Conservation (phyloP, 257 asterid species). For the Jaltomata sinuosa region DNA sequence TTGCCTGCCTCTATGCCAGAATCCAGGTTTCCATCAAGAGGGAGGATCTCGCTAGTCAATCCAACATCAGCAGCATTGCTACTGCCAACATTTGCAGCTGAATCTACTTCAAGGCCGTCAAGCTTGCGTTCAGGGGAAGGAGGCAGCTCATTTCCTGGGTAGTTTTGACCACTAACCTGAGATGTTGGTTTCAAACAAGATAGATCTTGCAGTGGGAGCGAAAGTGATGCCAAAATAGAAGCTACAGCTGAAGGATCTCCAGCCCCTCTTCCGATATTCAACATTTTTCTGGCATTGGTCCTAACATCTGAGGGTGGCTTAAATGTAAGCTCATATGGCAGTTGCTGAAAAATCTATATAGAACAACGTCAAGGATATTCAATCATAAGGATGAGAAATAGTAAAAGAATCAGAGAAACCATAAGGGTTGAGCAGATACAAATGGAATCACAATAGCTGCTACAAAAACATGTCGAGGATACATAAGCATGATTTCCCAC, state of each 20-base stretch:
- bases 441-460: background rate
- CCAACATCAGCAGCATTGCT: slow-evolving; percentile 45
- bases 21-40: slow-evolving; percentile 38
- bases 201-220: slow-evolving; percentile 49
- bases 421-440: background rate
- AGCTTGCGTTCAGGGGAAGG: slow-evolving; percentile 58
- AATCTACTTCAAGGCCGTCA: slow-evolving; percentile 63
- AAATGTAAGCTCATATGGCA: slow-evolving; percentile 34
- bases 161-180: slow-evolving; percentile 29
- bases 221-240: slow-evolving; percentile 81
- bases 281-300: slow-evolving; percentile 42
- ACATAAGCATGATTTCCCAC: slow-evolving; percentile 67
- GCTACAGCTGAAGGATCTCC: slow-evolving; percentile 87
- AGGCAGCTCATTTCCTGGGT: slow-evolving; percentile 27
- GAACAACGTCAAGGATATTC: slow-evolving; percentile 34
- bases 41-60: slow-evolving; percentile 36
- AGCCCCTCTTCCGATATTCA: slow-evolving; percentile 42
- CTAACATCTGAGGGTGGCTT: slow-evolving; percentile 59
- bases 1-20: slow-evolving; percentile 46
- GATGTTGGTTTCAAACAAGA: too few relatives aligned
- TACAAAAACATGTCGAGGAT: slow-evolving; percentile 27
- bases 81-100: slow-evolving; percentile 36
- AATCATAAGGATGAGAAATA: background rate
- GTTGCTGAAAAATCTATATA: slow-evolving; percentile 62
- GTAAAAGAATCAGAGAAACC: background rate